Evolutionary conservation across 108 stramenopile genomes (phyloP), one percentile per base, ranked within the genome.

Genomic region (Mediolabrus comicus): DNA sequence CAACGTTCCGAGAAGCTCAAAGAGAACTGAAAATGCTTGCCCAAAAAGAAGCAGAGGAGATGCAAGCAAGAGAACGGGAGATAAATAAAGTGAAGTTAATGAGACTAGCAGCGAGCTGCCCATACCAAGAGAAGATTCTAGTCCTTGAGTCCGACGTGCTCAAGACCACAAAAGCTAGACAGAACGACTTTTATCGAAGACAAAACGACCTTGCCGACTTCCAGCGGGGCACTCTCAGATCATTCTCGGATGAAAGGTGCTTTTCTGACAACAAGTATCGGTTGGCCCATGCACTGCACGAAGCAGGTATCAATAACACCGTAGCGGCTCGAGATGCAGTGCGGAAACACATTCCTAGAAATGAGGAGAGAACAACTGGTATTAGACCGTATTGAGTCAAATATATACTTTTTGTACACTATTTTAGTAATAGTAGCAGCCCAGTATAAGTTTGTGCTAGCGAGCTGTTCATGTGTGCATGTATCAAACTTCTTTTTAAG

Each of bases 261-360:
- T 85, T 85, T 55, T 61, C 62, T 1, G 80, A 85, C 63, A 10
- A 53, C 30, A 55, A 69, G 10, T 85, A 82, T 59, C 51, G 77
- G 30, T 53, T 85, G 17, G 81, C 77, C 24, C 43, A 79, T 49
- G 78, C 84, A 10, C 43, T 85, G 11, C 79, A 79, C 30, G 74
- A 68, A 46, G 72, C 72, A 22, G 84, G 84, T 4, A 43, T 85
- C 7, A 53, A 75, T 24, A 53, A 59, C 12, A 56, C 74, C 22
- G 57, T 16, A 19, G 71, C 76, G 19, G 81, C 81, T 8, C 62
- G 72, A 17, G 72, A 75, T 53, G 71, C 63, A 4, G 60, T 82
- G 6, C 27, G 76, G 43, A 24, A 61, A n/a, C 31, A 33, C 3
- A 65, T 82, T 29, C 81, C 81, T 24, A 60, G 76, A 24, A 26